Evolutionary conservation across 2,329 filamentous ascomycete species (phyloP), one percentile per base, ranked within the genome.

Genomic region (Periconia digitata): DNA sequence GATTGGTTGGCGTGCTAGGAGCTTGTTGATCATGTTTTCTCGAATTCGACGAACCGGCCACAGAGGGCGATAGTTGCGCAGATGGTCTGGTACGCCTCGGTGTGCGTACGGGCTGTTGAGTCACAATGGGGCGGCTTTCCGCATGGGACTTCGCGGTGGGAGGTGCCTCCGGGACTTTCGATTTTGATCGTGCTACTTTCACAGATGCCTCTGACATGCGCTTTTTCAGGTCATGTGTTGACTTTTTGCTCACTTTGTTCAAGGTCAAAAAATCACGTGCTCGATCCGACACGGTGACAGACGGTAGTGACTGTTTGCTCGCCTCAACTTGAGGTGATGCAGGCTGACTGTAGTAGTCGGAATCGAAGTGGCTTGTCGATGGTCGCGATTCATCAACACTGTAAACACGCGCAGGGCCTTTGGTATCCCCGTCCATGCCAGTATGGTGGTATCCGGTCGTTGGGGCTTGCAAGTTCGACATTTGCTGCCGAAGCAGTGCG

Each of bases 311-410:
- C 16, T 61, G 57, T 15, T 47, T 61, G 43, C 59, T 62, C 2
- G 43, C 50, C 38, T 59, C 56, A 15, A 52, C 51, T 22, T 57
- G 60, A 32, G 67, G 68, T 20, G 66, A 70, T 7, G 50, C 58
- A 36, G 66, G 63, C 46, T 70, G 67, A 40, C 67, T 70, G 50
- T 67, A 71, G 44, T 71, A 71, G 39, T 71, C 68, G 16, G 68
- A 71, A 41, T 69, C 64, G 34, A 65, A 63, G 39, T 69, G 60
- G 29, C 60, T 65, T 8, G 67, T 70, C n/a, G 67, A 67, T n/a
- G 66, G 64, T 6, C 64, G 56, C 4, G 64, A 62, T 36, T 69
- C 68, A 32, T 70, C 65, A 21, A 70, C 64, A 45, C 64, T 70
- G 35, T 61, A 60, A 29, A 68, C 51, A 16, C 59, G 59, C n/a